Evolutionary conservation across 495 filamentous ascomycete species (phyloP), one percentile per base, ranked within the genome.

Genomic region (Aspergillus wentii): DNA sequence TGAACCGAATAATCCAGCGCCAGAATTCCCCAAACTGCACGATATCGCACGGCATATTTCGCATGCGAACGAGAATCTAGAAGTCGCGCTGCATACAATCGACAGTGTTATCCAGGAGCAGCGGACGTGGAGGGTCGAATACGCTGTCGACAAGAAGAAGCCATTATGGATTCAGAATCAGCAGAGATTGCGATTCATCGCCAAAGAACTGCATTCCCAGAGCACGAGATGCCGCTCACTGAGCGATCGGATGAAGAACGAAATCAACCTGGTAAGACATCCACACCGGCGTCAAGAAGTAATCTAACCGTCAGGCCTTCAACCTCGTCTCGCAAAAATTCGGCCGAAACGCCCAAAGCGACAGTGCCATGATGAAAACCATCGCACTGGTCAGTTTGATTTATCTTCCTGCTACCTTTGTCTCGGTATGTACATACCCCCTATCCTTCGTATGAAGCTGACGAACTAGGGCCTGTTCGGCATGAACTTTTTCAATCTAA

Each of bases 21-120:
- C 59, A 3, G 52, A 62, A 35, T 66, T 68, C 35, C 28, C 43
- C 25, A 34, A 40, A 5, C 49, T 71, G 8, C 66, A 76, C 51
- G 68, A 75, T 27, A 57, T 68, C 35, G 58, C 62, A n/a, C 61
- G 71, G 9, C 71, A 74, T 38, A 59, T 58, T 5, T 64, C 68
- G 17, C 68, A 76, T 40, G 55, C 62, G 15, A 59, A 57, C 3
- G 70, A 74, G 33, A 67, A 62, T 1, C 57, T 74, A 8, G 57
- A 66, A 13, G 53, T 72, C 4, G 62, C 64, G 1, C 37, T 49
- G 4, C 42, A 61, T 31, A 66, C 57, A 3, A 35, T 71, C 22
- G 30, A 57, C 9, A 52, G 43, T 33, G 61, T 72, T 4, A 33
- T 62, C 15, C 30, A 33, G 6, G 57, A 67, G 8, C 57, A 68